A percentile compares a stretch with the other conserved stretches of the same genome.
Evolutionary conservation across 257 asterid genomes (phyloP).

Genomic region (Solanum pennellii): DNA sequence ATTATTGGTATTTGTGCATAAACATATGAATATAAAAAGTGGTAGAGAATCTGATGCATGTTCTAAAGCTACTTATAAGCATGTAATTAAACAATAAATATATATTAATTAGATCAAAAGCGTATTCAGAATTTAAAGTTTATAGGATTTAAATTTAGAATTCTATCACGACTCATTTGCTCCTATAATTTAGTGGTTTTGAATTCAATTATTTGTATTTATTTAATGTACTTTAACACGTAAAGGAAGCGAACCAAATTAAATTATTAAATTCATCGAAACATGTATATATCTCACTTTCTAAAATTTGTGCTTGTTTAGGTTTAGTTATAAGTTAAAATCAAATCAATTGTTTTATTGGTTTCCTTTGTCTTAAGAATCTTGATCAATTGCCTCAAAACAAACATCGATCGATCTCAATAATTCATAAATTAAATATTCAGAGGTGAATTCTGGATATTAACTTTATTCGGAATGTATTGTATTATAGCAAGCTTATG

Average conservation of each 20-base stretch:
- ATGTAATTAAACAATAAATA: not conserved
- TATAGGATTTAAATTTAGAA: fast-evolving
- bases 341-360: not conserved
- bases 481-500: not conserved
- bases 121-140: not conserved
- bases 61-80: not conserved
- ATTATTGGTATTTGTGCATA: not conserved
- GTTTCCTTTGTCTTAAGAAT: not conserved
- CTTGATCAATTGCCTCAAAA: not conserved
- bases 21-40: not conserved
- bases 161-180: fast-evolving
- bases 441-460: not conserved
- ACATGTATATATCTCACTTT: not conserved
- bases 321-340: not conserved
- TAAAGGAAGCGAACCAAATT: not conserved
- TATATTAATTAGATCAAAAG: too few species aligned
- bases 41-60: not conserved
- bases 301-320: not conserved
- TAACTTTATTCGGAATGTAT: not conserved
- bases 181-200: not conserved
- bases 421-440: not conserved
- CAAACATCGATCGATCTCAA: not conserved
- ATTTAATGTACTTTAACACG: not conserved
- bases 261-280: not conserved
- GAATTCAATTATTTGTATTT: not conserved